A percentile compares a stretch with the other conserved stretches of the same genome.
Conservation (phyloP, 176 grass and related monocot species). For the Otatea glauca region DNA sequence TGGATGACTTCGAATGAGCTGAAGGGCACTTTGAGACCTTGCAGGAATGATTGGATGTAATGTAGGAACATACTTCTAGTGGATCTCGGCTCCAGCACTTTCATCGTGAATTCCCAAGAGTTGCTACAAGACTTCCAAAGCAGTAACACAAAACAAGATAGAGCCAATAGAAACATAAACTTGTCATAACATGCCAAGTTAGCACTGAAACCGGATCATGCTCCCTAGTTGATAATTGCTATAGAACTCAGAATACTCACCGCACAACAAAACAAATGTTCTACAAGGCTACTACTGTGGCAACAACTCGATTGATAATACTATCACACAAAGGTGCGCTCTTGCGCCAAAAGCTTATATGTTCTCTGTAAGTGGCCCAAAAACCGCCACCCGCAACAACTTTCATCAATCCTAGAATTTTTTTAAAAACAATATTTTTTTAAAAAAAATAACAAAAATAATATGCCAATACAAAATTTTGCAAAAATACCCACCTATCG, state of each 20-base stretch:
- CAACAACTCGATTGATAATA: background rate
- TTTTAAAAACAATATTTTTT: too few relatives aligned
- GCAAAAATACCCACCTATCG: too few relatives aligned
- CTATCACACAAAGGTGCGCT: background rate
- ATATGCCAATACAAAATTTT: too few relatives aligned
- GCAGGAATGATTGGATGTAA: background rate
- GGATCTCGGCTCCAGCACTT: slow-evolving; percentile 11
- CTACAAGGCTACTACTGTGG: background rate
- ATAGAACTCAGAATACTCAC: background rate
- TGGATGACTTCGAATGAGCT: background rate
- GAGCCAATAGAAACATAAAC: background rate
- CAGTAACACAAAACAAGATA: background rate
- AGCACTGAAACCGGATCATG: background rate
- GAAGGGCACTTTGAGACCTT: background rate
- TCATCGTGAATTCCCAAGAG: background rate
- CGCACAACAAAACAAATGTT: background rate
- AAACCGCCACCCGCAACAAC: background rate
- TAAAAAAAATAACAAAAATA: too few relatives aligned
- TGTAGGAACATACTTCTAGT: background rate
- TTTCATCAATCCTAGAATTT: background rate
- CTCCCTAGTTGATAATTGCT: background rate
- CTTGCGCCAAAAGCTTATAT: background rate
- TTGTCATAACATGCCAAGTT: background rate
- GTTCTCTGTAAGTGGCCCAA: background rate
- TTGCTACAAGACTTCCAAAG: slow-evolving; percentile 46